Conservation (phyloP, 1,284 basidiomycete species). For the Ustilago nuda region DNA sequence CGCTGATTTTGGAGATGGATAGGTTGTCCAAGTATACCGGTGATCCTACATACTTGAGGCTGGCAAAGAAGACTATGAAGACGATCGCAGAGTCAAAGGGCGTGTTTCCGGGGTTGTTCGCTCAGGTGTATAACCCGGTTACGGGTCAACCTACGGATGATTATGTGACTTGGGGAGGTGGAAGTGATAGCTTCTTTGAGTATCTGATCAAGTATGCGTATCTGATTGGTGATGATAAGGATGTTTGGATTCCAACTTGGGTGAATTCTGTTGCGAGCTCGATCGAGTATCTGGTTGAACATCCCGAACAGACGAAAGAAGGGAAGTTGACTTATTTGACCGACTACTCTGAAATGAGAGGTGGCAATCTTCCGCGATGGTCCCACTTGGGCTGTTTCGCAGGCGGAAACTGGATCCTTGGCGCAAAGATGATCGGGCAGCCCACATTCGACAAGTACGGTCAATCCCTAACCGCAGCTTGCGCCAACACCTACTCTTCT, state of each 20-base stretch:
- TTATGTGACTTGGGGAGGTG: conserved; percentile 64
- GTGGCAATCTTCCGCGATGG: conserved; percentile 48
- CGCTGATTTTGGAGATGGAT: conserved; percentile 60
- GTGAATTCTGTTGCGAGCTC: conserved; percentile 40
- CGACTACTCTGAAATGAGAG: conserved; percentile 47
- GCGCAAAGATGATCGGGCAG: conserved; percentile 52
- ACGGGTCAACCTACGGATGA: conserved; percentile 30
- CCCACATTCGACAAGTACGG: conserved; percentile 50
- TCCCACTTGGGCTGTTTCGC: conserved; percentile 62
- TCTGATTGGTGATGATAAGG: conserved; percentile 41
- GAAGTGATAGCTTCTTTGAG: conserved; percentile 62
- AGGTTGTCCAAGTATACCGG: conserved; percentile 55
- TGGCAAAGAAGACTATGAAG: conserved; percentile 52
- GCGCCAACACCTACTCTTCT: conserved; percentile 53
- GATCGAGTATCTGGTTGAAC: conserved; percentile 53
- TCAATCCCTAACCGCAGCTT: conserved; percentile 44
- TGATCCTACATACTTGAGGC: conserved; percentile 47
- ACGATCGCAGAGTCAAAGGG: conserved; percentile 47
- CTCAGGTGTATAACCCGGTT: conserved; percentile 35
- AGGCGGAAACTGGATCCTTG: conserved; percentile 62
- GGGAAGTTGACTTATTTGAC: conserved; percentile 45
- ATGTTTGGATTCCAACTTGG: conserved; percentile 58
- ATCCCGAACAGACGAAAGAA: conserved; percentile 35
- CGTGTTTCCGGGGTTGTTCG: conserved; percentile 51
- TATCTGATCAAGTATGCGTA: conserved; percentile 62